Percentiles rank a stretch among this genome's conserved stretches.
phyloP scores from a whole-genome alignment of 2,329 filamentous ascomycete genomes.

The Hypoxylon sp. region DNA sequence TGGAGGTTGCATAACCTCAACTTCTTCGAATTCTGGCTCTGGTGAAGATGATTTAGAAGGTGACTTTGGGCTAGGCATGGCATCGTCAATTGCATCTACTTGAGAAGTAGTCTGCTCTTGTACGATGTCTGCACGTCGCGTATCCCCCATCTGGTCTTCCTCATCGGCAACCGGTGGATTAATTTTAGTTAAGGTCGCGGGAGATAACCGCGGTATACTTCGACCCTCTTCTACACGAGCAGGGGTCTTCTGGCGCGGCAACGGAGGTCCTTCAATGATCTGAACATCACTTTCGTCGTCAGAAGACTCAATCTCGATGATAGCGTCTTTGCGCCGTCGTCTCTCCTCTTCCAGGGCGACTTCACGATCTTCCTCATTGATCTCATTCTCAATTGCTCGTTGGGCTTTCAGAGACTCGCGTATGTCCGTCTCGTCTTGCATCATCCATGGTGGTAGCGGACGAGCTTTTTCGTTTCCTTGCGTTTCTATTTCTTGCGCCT shows the following conservation, averaged over 20 bases:
- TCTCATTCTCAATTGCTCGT: conserved; percentile 69
- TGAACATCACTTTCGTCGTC: conserved; percentile 72
- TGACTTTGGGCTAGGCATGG: conserved; percentile 17
- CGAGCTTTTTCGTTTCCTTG: conserved; percentile 64
- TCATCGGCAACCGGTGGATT: conserved; percentile 42
- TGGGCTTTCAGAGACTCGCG: conserved; percentile 73
- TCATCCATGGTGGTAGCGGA: conserved; percentile 84
- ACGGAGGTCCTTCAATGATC: conserved; percentile 67
- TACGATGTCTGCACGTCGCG: conserved; percentile 36
- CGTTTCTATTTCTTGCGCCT: conserved; percentile 78
- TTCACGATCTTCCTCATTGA: conserved; percentile 75
- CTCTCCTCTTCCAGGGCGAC: conserved; percentile 70
- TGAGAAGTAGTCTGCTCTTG: conserved; percentile 38
- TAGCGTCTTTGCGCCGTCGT: conserved; percentile 61
- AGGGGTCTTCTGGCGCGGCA: conserved; percentile 53
- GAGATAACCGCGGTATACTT: conserved; percentile 34
- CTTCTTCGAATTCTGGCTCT: conserved; percentile 55
- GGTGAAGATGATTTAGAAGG: conserved; percentile 45
- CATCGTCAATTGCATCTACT: conserved; percentile 27
- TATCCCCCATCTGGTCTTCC: conserved; percentile 30
- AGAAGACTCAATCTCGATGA: conserved; percentile 75
- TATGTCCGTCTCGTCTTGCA: conserved; percentile 73
- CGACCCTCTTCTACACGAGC: conserved; percentile 29
- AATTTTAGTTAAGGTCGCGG: conserved; percentile 45
- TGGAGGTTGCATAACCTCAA: conserved; percentile 50